Conservation (phyloP, 257 asterid species). For the Thymus quinquecostatus region DNA sequence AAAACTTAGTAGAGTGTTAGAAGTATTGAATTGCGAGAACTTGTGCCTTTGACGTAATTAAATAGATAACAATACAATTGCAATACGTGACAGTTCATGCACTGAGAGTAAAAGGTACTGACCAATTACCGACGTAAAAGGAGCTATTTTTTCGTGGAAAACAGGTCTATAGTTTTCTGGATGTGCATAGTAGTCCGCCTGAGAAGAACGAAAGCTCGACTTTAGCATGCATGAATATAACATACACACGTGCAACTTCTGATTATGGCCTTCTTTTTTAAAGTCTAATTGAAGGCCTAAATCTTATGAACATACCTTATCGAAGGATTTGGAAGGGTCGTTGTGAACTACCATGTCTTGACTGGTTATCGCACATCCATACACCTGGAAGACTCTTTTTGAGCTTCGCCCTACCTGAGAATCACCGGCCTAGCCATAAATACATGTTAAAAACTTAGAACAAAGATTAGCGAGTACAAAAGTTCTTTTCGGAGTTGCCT, state of each 20-base stretch:
- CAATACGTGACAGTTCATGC: neutral
- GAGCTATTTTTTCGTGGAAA: slow-evolving; percentile 87
- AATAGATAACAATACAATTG: neutral
- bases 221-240: slow-evolving; percentile 27
- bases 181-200: slow-evolving; percentile 94
- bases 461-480: neutral
- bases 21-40: neutral
- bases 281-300: neutral
- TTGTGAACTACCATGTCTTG: slow-evolving; percentile 83
- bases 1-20: no score
- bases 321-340: slow-evolving; percentile 62
- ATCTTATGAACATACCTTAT: slow-evolving; percentile 57
- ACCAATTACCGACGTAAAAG: slow-evolving; percentile 90
- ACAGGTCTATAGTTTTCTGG: slow-evolving; percentile 79
- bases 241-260: neutral
- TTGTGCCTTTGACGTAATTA: neutral
- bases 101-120: slow-evolving; percentile 34
- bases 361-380: slow-evolving; percentile 82
- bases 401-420: slow-evolving; percentile 44
- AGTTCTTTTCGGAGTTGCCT: neutral
- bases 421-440: slow-evolving; percentile 54
- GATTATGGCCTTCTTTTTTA: no score
- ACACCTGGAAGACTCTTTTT: slow-evolving; percentile 74
- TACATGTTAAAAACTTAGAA: neutral
- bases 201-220: slow-evolving; percentile 31